Evolutionary conservation across 2,329 filamentous ascomycete species (phyloP), one percentile per base, ranked within the genome.

Genomic region (Calonectria ilicicola): DNA sequence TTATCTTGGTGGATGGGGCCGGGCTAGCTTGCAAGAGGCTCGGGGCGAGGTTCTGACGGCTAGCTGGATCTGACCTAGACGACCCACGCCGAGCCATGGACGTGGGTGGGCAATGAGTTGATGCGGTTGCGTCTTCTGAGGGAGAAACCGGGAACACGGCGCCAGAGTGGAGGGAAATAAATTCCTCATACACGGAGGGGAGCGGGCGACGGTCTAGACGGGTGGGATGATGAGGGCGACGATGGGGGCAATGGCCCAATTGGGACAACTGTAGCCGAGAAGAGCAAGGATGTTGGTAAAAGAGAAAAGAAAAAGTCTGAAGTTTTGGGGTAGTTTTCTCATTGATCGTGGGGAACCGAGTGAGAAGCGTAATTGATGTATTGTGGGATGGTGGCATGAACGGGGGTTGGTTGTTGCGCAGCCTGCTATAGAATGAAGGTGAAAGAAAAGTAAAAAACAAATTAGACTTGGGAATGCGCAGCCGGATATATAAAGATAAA

Each of bases 31-130:
- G 69, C 51, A 69, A 62, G 72, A 75, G 70, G 72, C 49, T 72
- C 66, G 70, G 74, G 65, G n/a, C 32, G 53, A 40, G 66, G 58
- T 66, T 62, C 69, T 67, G 65, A 67, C 47, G 72, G 47, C 75
- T 77, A 79, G 70, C 77, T 78, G 40, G 38, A 78, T 79, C 74
- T 53, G 74, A 74, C 64, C 75, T 78, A 79, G 77, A 70, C 53
- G 77, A 76, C 77, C 77, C 77, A 77, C 76, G 77, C 75, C 76
- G 75, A 79, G 67, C 69, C 76, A 68, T 72, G 75, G 76, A 76
- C 65, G 69, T 69, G 69, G 70, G 68, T 72, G 69, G 67, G 53
- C 68, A 64, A 69, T 46, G 70, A 69, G 56, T 77, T 76, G 70
- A 77, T 68, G 65, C 67, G 72, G 70, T 51, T 67, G 69, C 68